Conservation (phyloP, 768 basidiomycete genomes). For the Mycena olivaceomarginata region DNA sequence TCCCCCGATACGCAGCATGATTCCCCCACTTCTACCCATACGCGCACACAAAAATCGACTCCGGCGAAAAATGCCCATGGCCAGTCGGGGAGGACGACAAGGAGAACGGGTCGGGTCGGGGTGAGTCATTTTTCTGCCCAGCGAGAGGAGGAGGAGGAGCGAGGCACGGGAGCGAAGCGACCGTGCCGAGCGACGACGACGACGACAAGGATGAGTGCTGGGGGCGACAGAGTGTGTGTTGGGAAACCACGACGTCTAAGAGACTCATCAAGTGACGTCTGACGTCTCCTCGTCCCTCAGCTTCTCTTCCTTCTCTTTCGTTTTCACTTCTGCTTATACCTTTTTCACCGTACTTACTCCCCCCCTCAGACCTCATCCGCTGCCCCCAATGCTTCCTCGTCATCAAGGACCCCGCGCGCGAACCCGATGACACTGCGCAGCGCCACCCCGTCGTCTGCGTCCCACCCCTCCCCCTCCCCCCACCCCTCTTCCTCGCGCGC, state of each 20-base stretch:
- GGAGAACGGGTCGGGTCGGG: no score
- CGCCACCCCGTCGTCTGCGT: background rate
- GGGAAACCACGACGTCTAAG: no score
- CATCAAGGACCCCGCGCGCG: background rate
- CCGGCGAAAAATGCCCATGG: background rate
- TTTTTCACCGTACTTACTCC: no score
- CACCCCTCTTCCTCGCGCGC: background rate
- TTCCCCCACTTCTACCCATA: background rate
- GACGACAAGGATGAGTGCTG: background rate
- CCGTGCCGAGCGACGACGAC: background rate
- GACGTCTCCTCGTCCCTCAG: no score
- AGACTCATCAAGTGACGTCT: no score
- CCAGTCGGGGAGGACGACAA: background rate
- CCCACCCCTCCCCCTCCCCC: background rate
- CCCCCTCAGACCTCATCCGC: background rate
- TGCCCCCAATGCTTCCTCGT: background rate
- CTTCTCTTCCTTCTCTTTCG: background rate
- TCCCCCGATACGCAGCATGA: background rate
- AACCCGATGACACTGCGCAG: conserved; percentile 36
- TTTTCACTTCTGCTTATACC: background rate
- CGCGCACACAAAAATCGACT: background rate
- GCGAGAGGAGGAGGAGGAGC: no score
- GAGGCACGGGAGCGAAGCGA: no score
- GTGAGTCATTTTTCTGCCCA: no score
- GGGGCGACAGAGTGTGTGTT: no score